Base-by-base conservation (phyloP, 2,329 filamentous ascomycete species). In the Alternaria brassicicola region DNA sequence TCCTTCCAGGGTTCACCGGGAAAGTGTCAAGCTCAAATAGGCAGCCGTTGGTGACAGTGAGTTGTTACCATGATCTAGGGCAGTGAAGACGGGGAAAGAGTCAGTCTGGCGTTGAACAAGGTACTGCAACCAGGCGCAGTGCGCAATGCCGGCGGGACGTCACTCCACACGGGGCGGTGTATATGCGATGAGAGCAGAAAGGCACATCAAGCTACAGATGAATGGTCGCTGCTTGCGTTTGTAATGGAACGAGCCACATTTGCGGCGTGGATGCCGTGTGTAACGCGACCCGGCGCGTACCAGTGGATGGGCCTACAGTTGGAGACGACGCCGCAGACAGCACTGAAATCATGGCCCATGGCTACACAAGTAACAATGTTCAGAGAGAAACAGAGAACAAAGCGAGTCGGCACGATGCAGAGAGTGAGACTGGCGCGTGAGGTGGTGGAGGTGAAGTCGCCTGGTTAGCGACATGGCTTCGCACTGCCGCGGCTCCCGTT, bases 151-250 rank as follows among this genome's bases (percentile, higher is more conserved):
- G 59, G 58, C 52, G 56, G 57, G 47, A 42, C 45, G 48, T 50
- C 52, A 55, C 55, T 55, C 54, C 41, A 42, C 39, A 39, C 55
- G 31, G 43, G 55, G 57, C 65, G 58, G 65, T 61, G 61, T 62
- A 54, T 15, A 8, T 25, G 52, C 51, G 54, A 46, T 52, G 25
- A 50, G 41, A 64, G 56, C 55, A 65, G 61, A 51, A 39, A 35
- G 28, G 21, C 13, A 53, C 43, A 45, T 52, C 26, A 35, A 41
- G 23, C 33, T 54, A 51, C 61, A 60, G 52, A 53, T 19, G 13
- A 63, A 43, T 52, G 23, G 41, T 36, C 38, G 48, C 30, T 46
- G 54, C 57, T 28, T 28, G 57, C 41, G 45, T 25, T 51, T 45
- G 60, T 35, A 36, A 45, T 59, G 52, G 45, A 45, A 33, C 30